Base-by-base conservation (phyloP, 176 grass and related monocot genomes). In the Zoysia pacifica region DNA sequence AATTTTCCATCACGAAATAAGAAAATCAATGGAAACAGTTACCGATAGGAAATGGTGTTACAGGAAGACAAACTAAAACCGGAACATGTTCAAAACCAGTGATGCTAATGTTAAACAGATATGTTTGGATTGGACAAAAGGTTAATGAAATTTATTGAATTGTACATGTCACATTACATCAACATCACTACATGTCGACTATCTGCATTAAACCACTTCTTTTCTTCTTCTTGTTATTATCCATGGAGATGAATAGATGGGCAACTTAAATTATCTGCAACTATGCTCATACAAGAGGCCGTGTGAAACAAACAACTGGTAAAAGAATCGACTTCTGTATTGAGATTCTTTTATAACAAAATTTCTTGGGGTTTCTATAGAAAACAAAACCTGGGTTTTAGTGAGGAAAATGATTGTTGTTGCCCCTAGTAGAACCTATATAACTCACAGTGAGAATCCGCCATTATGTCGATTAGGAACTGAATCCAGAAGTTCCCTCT, bases 1-100 rank as follows among this genome's bases (percentile, higher is more conserved):
- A 77, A 41, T 80, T 67, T 62, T 53, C 15, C 67, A 38, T 79
- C 60, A 73, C 56, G 75, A 69, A 78, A 71, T 51, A 76, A 76
- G 44, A 42, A 5, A 64, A n/a, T 19, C 63, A 63, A 0, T 4
- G 39, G 39, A 51, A 79, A 50, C 11, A 69, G 8, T 37, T 18
- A 74, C 45, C 0, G 14, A 51, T 11, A 51, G 45, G 51, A 77
- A 44, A 50, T 51, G 44, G 5, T 65, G 42, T 64, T n/a, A 48
- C 18, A 60, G 5, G 65, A 18, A 64, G 28, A 28, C 28, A 28
- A 64, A 76, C 58, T 87, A 51, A 45, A 72, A 41, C n/a, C 79
- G 48, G 7, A 79, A 35, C n/a, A 15, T 51, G 35, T 11, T 58
- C 9, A 38, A n/a, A 28, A 28, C 28, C 28, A 28, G 28, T 65